Percentiles rank a stretch among this genome's conserved stretches.
Evolutionary conservation across 257 asterid species (phyloP).

Genomic region (Phtheirospermum japonicum): DNA sequence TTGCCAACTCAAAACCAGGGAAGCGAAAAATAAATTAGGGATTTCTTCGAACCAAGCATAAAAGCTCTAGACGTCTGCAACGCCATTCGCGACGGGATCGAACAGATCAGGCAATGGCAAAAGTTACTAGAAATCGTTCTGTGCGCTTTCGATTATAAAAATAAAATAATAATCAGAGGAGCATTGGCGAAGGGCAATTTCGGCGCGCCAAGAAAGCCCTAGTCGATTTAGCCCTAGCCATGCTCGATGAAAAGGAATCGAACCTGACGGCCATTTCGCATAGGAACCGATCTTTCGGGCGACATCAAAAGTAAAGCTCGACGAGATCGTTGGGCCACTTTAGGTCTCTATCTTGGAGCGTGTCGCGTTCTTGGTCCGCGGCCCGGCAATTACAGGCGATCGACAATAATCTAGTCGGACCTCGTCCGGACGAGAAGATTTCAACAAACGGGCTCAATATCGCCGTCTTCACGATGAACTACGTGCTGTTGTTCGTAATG

Average conservation of each 20-base stretch:
- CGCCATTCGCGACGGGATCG: constrained; percentile 90
- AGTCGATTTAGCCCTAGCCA: constrained; percentile 63
- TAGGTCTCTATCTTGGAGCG: constrained; percentile 92
- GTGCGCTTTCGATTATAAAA: constrained; percentile 49
- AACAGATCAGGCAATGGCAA: constrained; percentile 85
- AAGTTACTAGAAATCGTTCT: constrained; percentile 76
- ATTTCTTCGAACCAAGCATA: constrained; percentile 76
- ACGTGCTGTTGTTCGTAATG: constrained; percentile 70
- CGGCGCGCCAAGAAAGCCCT: constrained; percentile 87
- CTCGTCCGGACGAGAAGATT: constrained; percentile 49
- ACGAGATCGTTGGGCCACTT: constrained; percentile 37
- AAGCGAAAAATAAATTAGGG: constrained; percentile 30
- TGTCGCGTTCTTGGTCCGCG: constrained; percentile 96
- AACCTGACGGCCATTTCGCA: constrained; percentile 42
- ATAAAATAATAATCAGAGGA: constrained; percentile 39
- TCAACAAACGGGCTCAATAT: constrained; percentile 65
- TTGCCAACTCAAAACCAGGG: no score
- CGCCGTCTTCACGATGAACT: constrained; percentile 79
- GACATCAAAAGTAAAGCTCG: constrained; percentile 51
- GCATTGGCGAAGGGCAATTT: constrained; percentile 81
- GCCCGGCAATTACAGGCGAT: constrained; percentile 82
- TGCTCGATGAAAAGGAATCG: constrained; percentile 75
- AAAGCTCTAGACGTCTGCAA: constrained; percentile 90
- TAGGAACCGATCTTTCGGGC: constrained; percentile 81
- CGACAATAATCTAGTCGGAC: constrained; percentile 61